Conservation (phyloP, 257 asterid genomes). For the Nicotiana sylvestris region DNA sequence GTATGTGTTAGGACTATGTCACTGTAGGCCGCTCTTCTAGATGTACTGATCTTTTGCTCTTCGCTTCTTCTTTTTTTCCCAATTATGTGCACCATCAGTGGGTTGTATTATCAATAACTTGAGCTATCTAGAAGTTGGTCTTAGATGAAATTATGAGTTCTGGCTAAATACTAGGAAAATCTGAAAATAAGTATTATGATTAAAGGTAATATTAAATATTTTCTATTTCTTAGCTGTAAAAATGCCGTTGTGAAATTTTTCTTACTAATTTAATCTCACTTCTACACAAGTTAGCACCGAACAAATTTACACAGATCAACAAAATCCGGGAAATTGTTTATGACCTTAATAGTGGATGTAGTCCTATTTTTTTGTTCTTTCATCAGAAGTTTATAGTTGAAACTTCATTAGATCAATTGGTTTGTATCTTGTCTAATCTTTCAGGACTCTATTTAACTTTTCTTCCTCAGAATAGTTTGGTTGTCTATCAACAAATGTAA, state of each 20-base stretch:
- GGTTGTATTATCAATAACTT: background rate
- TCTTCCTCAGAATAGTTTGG: background rate
- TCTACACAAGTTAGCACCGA: background rate
- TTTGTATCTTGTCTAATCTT: background rate
- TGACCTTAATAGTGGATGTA: background rate
- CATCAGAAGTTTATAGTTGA: background rate
- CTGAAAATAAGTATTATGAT: background rate
- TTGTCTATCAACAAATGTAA: background rate
- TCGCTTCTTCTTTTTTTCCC: background rate
- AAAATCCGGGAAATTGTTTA: background rate
- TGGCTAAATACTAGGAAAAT: background rate
- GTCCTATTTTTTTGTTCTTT: background rate
- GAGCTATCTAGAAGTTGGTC: background rate
- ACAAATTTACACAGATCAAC: background rate
- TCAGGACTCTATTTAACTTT: background rate
- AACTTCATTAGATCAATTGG: background rate
- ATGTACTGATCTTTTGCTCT: background rate
- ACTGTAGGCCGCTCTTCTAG: background rate
- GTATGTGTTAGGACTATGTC: background rate
- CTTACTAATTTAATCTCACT: background rate
- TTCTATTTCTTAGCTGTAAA: too few species aligned
- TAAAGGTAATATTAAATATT: background rate
- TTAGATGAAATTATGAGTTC: background rate
- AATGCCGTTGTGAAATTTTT: background rate
- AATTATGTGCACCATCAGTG: background rate